Conservation (phyloP, 768 basidiomycete species). For the Strobilomyces echinocephalus region DNA sequence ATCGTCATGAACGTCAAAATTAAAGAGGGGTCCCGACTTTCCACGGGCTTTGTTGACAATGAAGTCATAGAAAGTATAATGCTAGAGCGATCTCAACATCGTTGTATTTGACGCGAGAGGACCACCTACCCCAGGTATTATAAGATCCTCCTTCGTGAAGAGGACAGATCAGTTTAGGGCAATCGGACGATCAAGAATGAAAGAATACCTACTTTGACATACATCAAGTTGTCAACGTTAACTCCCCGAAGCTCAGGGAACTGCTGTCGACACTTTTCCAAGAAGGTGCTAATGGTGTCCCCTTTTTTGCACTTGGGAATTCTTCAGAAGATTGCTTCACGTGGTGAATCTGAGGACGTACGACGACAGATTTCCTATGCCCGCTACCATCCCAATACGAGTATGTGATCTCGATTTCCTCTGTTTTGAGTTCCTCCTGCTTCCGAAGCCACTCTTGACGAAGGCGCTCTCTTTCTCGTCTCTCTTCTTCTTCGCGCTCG, state of each 20-base stretch:
- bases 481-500: slow-evolving; percentile 92
- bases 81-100: slow-evolving; percentile 43
- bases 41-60: slow-evolving; percentile 98
- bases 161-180: not conserved
- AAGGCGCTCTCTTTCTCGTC: slow-evolving; percentile 81
- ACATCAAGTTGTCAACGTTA: slow-evolving; percentile 96
- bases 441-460: slow-evolving; percentile 82
- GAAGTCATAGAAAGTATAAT: slow-evolving; percentile 97
- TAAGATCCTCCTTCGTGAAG: slow-evolving; percentile 81
- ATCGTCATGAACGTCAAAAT: slow-evolving; percentile 99
- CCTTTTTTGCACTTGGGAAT: slow-evolving; percentile 88
- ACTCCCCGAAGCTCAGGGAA: slow-evolving; percentile 89
- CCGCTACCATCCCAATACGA: slow-evolving; percentile 99
- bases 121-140: slow-evolving; percentile 84
- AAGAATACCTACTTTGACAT: slow-evolving; percentile 70
- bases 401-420: slow-evolving; percentile 87
- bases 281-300: slow-evolving; percentile 78
- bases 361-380: slow-evolving; percentile 86
- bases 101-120: not conserved
- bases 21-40: slow-evolving; percentile 96
- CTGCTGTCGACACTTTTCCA: slow-evolving; percentile 90
- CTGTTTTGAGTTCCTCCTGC: slow-evolving; percentile 64
- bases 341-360: slow-evolving; percentile 37
- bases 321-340: not conserved
- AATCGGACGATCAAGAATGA: not conserved